phyloP scores from a whole-genome alignment of 108 stramenopile genomes.

The Nannochloropsis salina region DNA sequence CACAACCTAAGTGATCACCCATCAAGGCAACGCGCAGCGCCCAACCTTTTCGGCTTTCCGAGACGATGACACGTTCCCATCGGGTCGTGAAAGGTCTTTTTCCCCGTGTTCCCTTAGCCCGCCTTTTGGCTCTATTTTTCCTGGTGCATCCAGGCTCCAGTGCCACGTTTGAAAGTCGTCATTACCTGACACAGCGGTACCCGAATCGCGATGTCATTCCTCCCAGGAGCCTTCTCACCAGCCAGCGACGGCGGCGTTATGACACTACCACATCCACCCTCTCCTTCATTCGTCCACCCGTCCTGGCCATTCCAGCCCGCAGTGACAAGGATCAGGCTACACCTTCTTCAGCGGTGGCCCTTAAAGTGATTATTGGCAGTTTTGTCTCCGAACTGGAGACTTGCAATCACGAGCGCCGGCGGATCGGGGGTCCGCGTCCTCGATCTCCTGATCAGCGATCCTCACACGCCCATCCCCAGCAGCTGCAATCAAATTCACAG shows the following conservation, averaged over 20 bases:
- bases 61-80: neutral
- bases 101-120: constrained; percentile 9
- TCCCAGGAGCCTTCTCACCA: neutral
- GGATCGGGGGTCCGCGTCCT: neutral
- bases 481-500: neutral
- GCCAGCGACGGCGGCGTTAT: neutral
- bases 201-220: neutral
- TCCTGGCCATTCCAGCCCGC: neutral
- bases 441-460: neutral
- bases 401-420: neutral
- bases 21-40: constrained; percentile 8
- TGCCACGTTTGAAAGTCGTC: constrained; percentile 12
- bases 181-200: neutral
- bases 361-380: neutral
- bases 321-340: neutral
- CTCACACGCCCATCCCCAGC: neutral
- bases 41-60: neutral
- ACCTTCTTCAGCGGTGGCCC: neutral
- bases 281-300: neutral
- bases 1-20: neutral
- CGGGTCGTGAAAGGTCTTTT: neutral
- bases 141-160: constrained; percentile 7
- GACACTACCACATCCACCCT: neutral
- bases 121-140: neutral
- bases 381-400: neutral